Conservation (phyloP, 2,329 filamentous ascomycete species). For the Aspergillus fumigatus region DNA sequence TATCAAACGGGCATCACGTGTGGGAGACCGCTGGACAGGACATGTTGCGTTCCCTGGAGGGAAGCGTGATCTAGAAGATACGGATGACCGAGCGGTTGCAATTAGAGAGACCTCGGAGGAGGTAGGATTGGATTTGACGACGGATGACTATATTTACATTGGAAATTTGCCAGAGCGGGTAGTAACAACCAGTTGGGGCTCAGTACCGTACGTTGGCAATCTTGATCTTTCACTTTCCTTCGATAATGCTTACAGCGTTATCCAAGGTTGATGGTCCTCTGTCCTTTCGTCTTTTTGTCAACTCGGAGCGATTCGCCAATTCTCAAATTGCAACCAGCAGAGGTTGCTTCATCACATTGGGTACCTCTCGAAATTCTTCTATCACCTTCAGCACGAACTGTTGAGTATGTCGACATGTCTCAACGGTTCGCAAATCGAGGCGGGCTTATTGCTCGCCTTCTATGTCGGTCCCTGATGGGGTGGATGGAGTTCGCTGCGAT, state of each 20-base stretch:
- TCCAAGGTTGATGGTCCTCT: slow-evolving; percentile 61
- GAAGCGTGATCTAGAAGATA: slow-evolving; percentile 61
- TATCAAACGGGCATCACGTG: slow-evolving; percentile 63
- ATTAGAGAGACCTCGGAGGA: slow-evolving; percentile 63
- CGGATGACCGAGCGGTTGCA: slow-evolving; percentile 58
- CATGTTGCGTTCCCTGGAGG: slow-evolving; percentile 67
- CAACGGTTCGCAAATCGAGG: slow-evolving; percentile 56
- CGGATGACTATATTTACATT: slow-evolving; percentile 43
- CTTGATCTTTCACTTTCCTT: neutral
- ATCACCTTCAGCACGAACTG: slow-evolving; percentile 56
- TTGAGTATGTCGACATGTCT: slow-evolving; percentile 60
- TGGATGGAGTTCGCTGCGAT: slow-evolving; percentile 66
- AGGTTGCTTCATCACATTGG: slow-evolving; percentile 67
- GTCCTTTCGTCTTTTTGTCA: slow-evolving; percentile 63
- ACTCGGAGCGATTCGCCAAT: slow-evolving; percentile 53
- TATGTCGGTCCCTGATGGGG: slow-evolving; percentile 55
- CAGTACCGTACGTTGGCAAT: slow-evolving; percentile 46
- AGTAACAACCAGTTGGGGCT: slow-evolving; percentile 64
- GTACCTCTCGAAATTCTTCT: slow-evolving; percentile 60
- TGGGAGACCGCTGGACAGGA: slow-evolving; percentile 64
- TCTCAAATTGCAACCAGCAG: slow-evolving; percentile 61
- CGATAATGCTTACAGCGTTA: neutral
- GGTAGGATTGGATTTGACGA: slow-evolving; percentile 58
- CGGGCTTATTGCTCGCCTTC: slow-evolving; percentile 50
- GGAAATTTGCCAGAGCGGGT: slow-evolving; percentile 63